Evolutionary conservation across 768 basidiomycete species (phyloP).

Genomic region (Boletus pseudo-olivaceus): DNA sequence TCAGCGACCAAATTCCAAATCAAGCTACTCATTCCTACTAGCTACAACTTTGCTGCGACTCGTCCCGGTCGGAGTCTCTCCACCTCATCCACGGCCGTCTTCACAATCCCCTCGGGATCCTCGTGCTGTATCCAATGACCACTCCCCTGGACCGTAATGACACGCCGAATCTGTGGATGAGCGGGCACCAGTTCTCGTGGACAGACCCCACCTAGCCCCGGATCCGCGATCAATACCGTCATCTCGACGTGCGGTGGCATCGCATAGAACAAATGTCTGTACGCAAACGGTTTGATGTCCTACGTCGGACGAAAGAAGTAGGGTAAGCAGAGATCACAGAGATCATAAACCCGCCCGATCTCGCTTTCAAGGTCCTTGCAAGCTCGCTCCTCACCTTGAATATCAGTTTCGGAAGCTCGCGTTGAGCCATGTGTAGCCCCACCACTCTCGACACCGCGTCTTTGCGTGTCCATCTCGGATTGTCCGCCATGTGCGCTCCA

Average conservation of each 20-base stretch:
- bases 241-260: constrained; percentile 12
- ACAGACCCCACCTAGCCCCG: constrained; percentile 1
- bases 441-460: constrained; percentile 13
- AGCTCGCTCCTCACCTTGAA: constrained; percentile 2
- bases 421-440: constrained; percentile 7
- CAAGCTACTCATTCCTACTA: too few relatives aligned
- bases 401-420: constrained; percentile 1
- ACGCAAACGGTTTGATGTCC: constrained; percentile 17
- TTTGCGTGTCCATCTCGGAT: constrained; percentile 16
- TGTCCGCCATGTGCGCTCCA: constrained; percentile 1
- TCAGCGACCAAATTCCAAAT: not conserved
- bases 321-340: not conserved
- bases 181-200: constrained; percentile 2
- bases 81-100: constrained; percentile 2
- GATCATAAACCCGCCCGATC: not conserved
- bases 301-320: not conserved
- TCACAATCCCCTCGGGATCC: constrained; percentile 3
- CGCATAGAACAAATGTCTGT: constrained; percentile 5
- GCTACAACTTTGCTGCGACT: not conserved
- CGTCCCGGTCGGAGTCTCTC: not conserved
- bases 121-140: constrained; percentile 19
- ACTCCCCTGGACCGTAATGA: constrained; percentile 4
- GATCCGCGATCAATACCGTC: constrained; percentile 15
- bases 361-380: too few relatives aligned
- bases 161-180: constrained; percentile 2